Evolutionary conservation across 352 stramenopile species (phyloP).

Genomic region (Pythium folliculosum): DNA sequence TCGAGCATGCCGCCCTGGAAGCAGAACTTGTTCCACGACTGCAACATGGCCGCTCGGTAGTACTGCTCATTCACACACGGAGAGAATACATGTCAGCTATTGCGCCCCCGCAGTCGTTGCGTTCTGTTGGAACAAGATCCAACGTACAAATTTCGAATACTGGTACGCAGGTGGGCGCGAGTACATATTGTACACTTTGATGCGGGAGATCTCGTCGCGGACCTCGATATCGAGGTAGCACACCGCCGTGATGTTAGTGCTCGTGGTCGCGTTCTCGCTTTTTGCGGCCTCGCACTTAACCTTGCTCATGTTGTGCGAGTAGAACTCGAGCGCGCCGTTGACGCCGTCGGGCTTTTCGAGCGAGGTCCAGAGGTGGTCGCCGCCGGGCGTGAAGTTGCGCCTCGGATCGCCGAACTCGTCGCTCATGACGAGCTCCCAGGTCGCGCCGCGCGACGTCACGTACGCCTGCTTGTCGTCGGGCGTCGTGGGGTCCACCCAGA

Average conservation of each 20-base stretch:
- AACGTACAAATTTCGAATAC: slow-evolving; percentile 54
- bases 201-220: slow-evolving; percentile 49
- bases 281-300: slow-evolving; percentile 44
- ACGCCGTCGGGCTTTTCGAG: slow-evolving; percentile 72
- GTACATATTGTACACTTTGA: slow-evolving; percentile 77
- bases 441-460: slow-evolving; percentile 49
- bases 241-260: slow-evolving; percentile 24
- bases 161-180: slow-evolving; percentile 50
- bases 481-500: slow-evolving; percentile 66
- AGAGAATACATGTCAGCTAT: background rate
- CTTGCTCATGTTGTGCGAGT: slow-evolving; percentile 66
- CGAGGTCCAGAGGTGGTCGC: slow-evolving; percentile 63
- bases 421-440: slow-evolving; percentile 69
- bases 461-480: slow-evolving; percentile 47
- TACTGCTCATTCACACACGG: slow-evolving; percentile 4
- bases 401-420: slow-evolving; percentile 60
- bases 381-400: slow-evolving; percentile 58
- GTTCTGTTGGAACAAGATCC: background rate
- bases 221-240: slow-evolving; percentile 69
- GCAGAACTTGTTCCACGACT: slow-evolving; percentile 95
- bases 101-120: background rate
- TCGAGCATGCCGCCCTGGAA: slow-evolving; percentile 93
- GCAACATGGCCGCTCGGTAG: slow-evolving; percentile 73
- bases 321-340: slow-evolving; percentile 63
- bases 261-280: slow-evolving; percentile 16